Evolutionary conservation across 1,139 yeast species (phyloP).

Genomic region (Kodamaea suecica): DNA sequence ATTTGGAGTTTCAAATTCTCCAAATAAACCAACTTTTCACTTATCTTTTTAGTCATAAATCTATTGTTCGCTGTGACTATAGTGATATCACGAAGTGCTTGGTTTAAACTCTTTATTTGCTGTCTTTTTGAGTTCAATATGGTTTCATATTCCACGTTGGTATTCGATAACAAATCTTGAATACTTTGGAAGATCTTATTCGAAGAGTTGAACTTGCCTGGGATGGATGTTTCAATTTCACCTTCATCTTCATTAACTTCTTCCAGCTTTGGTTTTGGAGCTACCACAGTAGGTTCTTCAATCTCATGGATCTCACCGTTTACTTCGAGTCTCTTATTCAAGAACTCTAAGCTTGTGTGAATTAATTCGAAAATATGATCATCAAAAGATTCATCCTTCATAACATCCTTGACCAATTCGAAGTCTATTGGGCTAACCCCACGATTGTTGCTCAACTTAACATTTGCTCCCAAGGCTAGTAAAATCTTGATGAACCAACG

Average conservation of each 20-base stretch:
- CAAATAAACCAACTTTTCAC: constrained; percentile 35
- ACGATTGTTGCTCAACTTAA: constrained; percentile 71
- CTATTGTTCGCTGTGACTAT: constrained; percentile 46
- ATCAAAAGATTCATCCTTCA: constrained; percentile 14
- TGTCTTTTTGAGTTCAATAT: constrained; percentile 36
- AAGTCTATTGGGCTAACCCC: constrained; percentile 86
- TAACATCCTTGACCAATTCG: constrained; percentile 52
- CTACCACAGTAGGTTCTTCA: constrained; percentile 20
- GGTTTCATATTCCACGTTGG: constrained; percentile 40
- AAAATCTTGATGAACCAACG: constrained; percentile 77
- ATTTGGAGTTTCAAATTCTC: constrained; percentile 46
- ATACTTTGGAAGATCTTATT: constrained; percentile 40
- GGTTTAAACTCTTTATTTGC: constrained; percentile 37
- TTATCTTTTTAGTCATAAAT: constrained; percentile 35
- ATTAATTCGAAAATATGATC: constrained; percentile 36
- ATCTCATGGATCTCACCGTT: constrained; percentile 17
- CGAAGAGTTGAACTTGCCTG: constrained; percentile 20
- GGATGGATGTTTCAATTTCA: constrained; percentile 9
- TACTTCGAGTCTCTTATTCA: constrained; percentile 29
- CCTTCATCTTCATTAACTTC: neutral
- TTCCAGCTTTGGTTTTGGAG: neutral
- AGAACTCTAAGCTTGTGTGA: constrained; percentile 33
- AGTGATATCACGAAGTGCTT: constrained; percentile 41
- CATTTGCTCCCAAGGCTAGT: constrained; percentile 83
- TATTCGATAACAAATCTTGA: constrained; percentile 37